Percentiles rank a stretch among this genome's conserved stretches.
Conservation (phyloP, 2,329 filamentous ascomycete species). For the Chaetomiaceae sp. region DNA sequence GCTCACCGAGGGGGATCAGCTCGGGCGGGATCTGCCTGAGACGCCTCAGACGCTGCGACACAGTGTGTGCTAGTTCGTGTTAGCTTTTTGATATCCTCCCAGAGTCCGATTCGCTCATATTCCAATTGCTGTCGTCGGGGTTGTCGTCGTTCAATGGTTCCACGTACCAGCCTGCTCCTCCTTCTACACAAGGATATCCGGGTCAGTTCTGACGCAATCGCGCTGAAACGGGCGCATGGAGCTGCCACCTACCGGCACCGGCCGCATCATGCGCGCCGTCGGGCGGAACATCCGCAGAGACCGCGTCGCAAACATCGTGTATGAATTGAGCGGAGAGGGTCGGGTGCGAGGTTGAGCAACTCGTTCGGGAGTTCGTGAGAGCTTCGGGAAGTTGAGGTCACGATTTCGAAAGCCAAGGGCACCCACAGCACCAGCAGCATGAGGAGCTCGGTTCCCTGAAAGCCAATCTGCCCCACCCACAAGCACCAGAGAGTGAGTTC, state of each 20-base stretch:
- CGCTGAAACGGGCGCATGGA: conserved; percentile 17
- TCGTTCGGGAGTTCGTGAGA: conserved; percentile 9
- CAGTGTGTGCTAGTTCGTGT: conserved; percentile 69
- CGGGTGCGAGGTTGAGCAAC: conserved; percentile 11
- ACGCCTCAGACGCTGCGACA: conserved; percentile 88
- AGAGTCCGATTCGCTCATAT: too few species aligned
- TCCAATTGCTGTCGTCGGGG: conserved; percentile 3
- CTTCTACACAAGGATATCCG: conserved; percentile 38
- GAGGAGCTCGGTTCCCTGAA: conserved; percentile 14
- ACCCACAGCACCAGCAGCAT: neutral
- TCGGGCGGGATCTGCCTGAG: conserved; percentile 88
- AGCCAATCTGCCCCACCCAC: conserved; percentile 2
- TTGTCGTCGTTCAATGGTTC: conserved; percentile 21
- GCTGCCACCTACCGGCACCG: conserved; percentile 62
- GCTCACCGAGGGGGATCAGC: conserved; percentile 86
- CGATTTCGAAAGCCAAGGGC: conserved; percentile 10
- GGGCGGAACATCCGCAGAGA: conserved; percentile 62
- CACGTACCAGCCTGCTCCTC: conserved; percentile 63
- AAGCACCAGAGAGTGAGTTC: conserved; percentile 15
- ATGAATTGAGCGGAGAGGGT: conserved; percentile 28
- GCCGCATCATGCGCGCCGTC: conserved; percentile 60
- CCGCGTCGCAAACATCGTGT: conserved; percentile 60
- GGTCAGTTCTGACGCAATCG: conserved; percentile 32
- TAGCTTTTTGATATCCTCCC: too few species aligned
- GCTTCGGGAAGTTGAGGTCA: conserved; percentile 19